phyloP scores from a whole-genome alignment of 2,329 filamentous ascomycete genomes.

The Ophiostoma montium region DNA sequence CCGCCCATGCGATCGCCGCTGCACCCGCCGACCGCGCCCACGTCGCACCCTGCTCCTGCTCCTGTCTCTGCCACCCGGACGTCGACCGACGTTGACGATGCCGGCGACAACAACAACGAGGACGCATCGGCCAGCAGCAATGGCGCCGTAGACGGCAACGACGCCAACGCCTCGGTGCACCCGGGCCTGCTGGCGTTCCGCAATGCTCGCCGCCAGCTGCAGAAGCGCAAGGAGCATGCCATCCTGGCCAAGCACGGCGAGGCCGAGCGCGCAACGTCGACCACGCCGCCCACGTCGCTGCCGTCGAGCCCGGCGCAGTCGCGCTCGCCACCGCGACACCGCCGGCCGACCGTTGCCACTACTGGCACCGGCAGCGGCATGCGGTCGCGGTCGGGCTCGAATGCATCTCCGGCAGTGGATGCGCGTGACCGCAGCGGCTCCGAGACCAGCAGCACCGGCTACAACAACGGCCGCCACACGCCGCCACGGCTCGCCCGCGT shows the following conservation, averaged over 20 bases:
- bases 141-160: slow-evolving; percentile 18
- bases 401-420: too few relatives aligned
- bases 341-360: background rate
- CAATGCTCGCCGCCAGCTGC: slow-evolving; percentile 42
- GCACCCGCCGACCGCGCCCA: background rate
- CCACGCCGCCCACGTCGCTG: background rate
- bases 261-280: background rate
- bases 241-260: slow-evolving; percentile 25
- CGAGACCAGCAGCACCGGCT: slow-evolving; percentile 31
- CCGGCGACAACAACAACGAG: slow-evolving; percentile 9
- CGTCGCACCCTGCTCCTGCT: background rate
- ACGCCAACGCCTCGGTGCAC: slow-evolving; percentile 22
- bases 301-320: slow-evolving; percentile 20
- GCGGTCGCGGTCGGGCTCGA: slow-evolving; percentile 15
- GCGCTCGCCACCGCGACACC: background rate
- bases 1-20: background rate
- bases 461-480: slow-evolving; percentile 21
- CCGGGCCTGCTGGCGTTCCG: slow-evolving; percentile 42
- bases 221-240: slow-evolving; percentile 41
- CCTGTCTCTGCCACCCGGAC: background rate
- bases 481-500: slow-evolving; percentile 23
- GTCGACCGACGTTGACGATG: background rate
- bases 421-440: slow-evolving; percentile 39
- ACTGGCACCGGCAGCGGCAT: slow-evolving; percentile 3
- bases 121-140: slow-evolving; percentile 18